These are phyloP conservation scores for Globisporangium orthogonon DNA, from an alignment of 352 stramenopile species.

Conservation along the genomic window DNA sequence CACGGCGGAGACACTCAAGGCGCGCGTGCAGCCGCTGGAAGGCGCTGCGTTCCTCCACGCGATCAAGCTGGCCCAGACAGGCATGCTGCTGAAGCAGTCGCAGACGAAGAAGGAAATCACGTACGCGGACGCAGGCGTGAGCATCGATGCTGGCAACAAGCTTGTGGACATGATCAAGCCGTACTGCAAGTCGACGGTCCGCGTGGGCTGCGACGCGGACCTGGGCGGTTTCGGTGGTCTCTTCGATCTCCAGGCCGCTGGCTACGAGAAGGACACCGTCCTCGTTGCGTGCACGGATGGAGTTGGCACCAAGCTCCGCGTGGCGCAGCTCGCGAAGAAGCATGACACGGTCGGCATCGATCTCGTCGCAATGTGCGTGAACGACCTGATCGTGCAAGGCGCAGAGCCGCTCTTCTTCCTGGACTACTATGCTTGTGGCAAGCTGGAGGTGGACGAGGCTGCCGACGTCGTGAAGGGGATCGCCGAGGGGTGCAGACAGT, in stretches of 20 bases:
- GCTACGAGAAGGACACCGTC: slow-evolving; percentile 96
- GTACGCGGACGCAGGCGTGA: slow-evolving; percentile 97
- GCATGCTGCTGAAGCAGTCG: slow-evolving; percentile 38
- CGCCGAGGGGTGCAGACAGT: slow-evolving; percentile 95
- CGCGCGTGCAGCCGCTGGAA: slow-evolving; percentile 96
- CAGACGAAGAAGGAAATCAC: slow-evolving; percentile 89
- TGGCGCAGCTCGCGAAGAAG: slow-evolving; percentile 83
- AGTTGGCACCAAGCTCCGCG: slow-evolving; percentile 97
- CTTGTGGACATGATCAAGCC: slow-evolving; percentile 98
- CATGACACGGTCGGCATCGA: slow-evolving; percentile 97
- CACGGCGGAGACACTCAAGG: slow-evolving; percentile 95
- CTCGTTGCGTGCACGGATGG: slow-evolving; percentile 97
- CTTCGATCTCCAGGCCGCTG: slow-evolving; percentile 95
- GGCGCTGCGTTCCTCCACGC: slow-evolving; percentile 89
- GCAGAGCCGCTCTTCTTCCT: slow-evolving; percentile 99
- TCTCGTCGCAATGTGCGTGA: slow-evolving; percentile 99
- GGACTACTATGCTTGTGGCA: slow-evolving; percentile 98
- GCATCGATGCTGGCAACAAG: slow-evolving; percentile 96
- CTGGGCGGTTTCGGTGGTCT: slow-evolving; percentile 97
- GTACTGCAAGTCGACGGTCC: slow-evolving; percentile 95
- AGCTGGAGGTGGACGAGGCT: slow-evolving; percentile 93
- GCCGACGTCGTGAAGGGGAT: slow-evolving; percentile 96
- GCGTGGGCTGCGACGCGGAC: slow-evolving; percentile 94
- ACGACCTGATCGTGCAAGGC: slow-evolving; percentile 98
- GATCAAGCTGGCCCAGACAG: slow-evolving; percentile 75